Conservation (phyloP, 495 filamentous ascomycete genomes). For the Pyrenula massariospora region DNA sequence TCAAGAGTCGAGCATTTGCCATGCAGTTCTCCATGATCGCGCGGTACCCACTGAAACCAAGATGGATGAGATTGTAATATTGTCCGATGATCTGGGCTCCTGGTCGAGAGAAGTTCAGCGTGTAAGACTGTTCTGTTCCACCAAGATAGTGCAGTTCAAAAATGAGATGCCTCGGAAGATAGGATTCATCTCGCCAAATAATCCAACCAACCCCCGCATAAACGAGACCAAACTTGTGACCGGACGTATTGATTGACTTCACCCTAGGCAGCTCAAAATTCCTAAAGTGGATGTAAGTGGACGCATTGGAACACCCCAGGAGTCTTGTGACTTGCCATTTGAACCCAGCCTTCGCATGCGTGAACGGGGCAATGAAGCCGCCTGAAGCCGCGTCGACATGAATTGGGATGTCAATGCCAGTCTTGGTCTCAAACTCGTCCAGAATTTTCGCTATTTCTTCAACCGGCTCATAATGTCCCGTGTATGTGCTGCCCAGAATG, state of each 20-base stretch:
- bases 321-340: slow-evolving; percentile 37
- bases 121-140: slow-evolving; percentile 62
- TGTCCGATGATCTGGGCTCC: slow-evolving; percentile 62
- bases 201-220: slow-evolving; percentile 66
- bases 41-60: slow-evolving; percentile 55
- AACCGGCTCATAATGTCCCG: slow-evolving; percentile 67
- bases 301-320: background rate
- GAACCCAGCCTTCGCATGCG: slow-evolving; percentile 41
- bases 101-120: slow-evolving; percentile 65
- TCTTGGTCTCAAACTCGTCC: slow-evolving; percentile 49
- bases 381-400: slow-evolving; percentile 67
- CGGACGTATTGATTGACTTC: slow-evolving; percentile 63
- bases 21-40: slow-evolving; percentile 61
- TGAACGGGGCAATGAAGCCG: slow-evolving; percentile 65
- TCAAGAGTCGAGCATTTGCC: slow-evolving; percentile 55
- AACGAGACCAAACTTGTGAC: slow-evolving; percentile 68
- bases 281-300: slow-evolving; percentile 20
- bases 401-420: slow-evolving; percentile 57
- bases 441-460: slow-evolving; percentile 54
- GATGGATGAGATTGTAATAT: slow-evolving; percentile 67
- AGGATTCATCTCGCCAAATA: slow-evolving; percentile 58
- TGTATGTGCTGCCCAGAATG: slow-evolving; percentile 64
- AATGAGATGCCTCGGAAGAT: slow-evolving; percentile 57
- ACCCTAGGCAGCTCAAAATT: slow-evolving; percentile 61
- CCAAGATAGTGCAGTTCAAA: slow-evolving; percentile 69